Evolutionary conservation across 192 early-diverging fungal species (phyloP), one percentile per base, ranked within the genome.

Genomic region (Coemansia sp.): DNA sequence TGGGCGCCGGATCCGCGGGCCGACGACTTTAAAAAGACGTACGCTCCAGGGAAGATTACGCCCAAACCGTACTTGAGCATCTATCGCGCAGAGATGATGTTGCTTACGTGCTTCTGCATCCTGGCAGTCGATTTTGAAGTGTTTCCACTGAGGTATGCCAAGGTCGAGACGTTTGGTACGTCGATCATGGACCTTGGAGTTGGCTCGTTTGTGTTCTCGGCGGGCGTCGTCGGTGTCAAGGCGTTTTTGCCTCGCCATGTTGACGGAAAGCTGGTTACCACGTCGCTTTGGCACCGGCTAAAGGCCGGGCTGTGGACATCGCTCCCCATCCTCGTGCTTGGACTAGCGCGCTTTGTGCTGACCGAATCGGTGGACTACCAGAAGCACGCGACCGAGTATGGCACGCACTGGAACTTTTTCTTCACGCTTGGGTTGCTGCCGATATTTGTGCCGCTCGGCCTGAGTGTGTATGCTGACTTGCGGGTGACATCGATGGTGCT

Each of bases 331-430:
- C 77, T 96, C 7, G 55, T 84, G 25, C 77, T 98, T 4, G 96
- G 95, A 5, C 33, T 91, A n/a, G 74, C 80, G 3, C 76, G 94
- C 2, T 58, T 89, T 14, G 38, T 92, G 27, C 62, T 84, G 4
- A 91, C 91, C 1, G 92, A 92, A 62, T 77, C 85, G 9, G 84
- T 92, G 8, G 88, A 96, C 65, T 98, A 98, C 67, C 94, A 95
- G 84, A 91, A 94, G 43, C 94, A 98, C 63, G 89, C 89, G 7
- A 83, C 90, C 0, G 96, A 98, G 66, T 98, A 98, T 65, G 96
- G 96, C 22, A 83, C 91, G 42, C 96, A 98, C 59, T 98, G 96
- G 96, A 98, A 98, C 82, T 98, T 98, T 77, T 98, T 97, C 69
- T 83, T 95, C 52, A 98, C 96, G 2, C 83, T 98, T 14, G 92